Evolutionary conservation across 345 rosid species (phyloP).

Genomic region (Bruguiera gymnorhiza): DNA sequence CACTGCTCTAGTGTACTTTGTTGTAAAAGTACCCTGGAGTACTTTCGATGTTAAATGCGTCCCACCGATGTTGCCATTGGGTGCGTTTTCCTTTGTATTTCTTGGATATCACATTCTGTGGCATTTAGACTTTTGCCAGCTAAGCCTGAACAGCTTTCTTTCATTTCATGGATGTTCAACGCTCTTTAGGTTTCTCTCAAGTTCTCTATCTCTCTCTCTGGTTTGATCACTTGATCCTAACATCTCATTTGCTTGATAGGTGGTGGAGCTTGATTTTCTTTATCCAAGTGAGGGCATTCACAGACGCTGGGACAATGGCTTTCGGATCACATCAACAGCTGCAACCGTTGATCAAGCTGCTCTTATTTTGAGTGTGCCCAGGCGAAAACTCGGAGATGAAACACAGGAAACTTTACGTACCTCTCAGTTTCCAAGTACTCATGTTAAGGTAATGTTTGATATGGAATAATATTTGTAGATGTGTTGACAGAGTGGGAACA

Average conservation of each 20-base stretch:
- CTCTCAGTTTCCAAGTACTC: constrained; percentile 38
- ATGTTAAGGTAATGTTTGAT: constrained; percentile 31
- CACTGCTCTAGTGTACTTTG: too few relatives aligned
- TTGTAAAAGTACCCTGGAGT: too few relatives aligned
- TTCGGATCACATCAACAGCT: constrained; percentile 36
- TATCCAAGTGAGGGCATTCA: constrained; percentile 46
- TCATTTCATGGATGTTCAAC: too few relatives aligned
- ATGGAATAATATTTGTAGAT: background rate
- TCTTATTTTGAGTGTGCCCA: constrained; percentile 39
- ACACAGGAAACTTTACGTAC: constrained; percentile 41
- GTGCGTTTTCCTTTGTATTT: too few relatives aligned
- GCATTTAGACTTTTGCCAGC: too few relatives aligned
- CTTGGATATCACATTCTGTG: too few relatives aligned
- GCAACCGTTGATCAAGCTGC: constrained; percentile 42
- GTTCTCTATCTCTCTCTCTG: background rate
- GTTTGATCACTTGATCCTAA: background rate
- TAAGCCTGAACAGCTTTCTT: too few relatives aligned
- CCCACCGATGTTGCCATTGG: too few relatives aligned
- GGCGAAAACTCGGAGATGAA: constrained; percentile 32
- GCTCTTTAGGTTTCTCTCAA: too few relatives aligned
- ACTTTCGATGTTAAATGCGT: too few relatives aligned
- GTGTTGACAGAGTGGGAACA: background rate
- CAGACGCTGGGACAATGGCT: constrained; percentile 40
- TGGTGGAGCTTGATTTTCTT: constrained; percentile 43
- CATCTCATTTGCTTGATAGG: constrained; percentile 18